Evolutionary conservation across 78 protist genomes (phyloP), one percentile per base, ranked within the genome.

Genomic region (Dictyostelium purpureum): DNA sequence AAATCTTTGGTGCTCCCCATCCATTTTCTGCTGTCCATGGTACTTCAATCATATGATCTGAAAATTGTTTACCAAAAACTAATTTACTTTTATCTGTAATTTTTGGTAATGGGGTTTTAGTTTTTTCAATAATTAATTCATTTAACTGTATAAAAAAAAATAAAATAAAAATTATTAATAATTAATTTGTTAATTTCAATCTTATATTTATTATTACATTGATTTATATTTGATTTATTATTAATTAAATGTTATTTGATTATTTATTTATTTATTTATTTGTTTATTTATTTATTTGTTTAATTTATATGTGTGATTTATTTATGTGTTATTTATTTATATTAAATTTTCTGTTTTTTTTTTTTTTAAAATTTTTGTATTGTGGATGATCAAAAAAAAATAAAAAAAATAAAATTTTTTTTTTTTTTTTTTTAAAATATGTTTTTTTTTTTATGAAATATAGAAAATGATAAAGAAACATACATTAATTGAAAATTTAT

Each of bases 1-100:
- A 49, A 79, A 99, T 99, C 33, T 18, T 47, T 61, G 98, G 91
- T 31, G 63, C 79, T 10, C 77, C 83, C 99, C 99, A 97, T 33
- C 99, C 99, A 2, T 74, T 47, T 35, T 75, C 80, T 10, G 16
- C 21, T 9, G 75, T 37, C 98, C 98, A 99, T 54, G 94, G 97
- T 24, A 89, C 28, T 57, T 95, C 96, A 49, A 98, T 93, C 99
- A 98, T 98, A 79, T 98, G 99, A 75, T 95, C 98, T 7, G 98
- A 42, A 75, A 97, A 97, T 21, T 52, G 52, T n/a, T 26, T 54
- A 24, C 99, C 99, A 61, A 98, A 98, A 35, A 89, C 85, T 26
- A 98, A 95, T 31, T 94, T 61, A 2, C 28, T 57, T 94, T 91
- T 63, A 69, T 61, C 75, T 24, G 93, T 70, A 21, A 31, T 70